phyloP scores from a whole-genome alignment of 192 early-diverging fungal genomes.

The Backusella psychrophila region DNA sequence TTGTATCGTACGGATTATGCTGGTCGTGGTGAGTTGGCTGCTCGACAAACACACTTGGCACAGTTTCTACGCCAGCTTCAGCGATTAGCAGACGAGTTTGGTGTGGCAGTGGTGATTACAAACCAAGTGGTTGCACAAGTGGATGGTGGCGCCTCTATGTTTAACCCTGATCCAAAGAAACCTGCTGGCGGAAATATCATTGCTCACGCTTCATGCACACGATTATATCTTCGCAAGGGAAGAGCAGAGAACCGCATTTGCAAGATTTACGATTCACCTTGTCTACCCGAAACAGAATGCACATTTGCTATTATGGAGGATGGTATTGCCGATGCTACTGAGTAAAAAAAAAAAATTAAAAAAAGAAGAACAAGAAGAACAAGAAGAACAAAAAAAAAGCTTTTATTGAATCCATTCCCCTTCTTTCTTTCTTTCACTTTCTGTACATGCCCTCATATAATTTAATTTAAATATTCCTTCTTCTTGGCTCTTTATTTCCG shows the following conservation, averaged over 20 bases:
- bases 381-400: neutral
- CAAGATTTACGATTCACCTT: slow-evolving; percentile 98
- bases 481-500: neutral
- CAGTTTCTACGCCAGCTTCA: slow-evolving; percentile 84
- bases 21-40: slow-evolving; percentile 93
- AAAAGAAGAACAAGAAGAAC: neutral
- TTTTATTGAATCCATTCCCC: neutral
- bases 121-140: slow-evolving; percentile 97
- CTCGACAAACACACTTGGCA: slow-evolving; percentile 94
- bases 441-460: neutral
- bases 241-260: slow-evolving; percentile 90
- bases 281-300: slow-evolving; percentile 88
- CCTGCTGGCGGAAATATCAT: slow-evolving; percentile 99
- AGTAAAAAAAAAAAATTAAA: slow-evolving; percentile 38
- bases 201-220: slow-evolving; percentile 95
- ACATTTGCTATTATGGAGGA: slow-evolving; percentile 87
- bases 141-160: slow-evolving; percentile 87
- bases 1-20: slow-evolving; percentile 96
- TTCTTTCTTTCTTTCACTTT: neutral
- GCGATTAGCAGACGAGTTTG: slow-evolving; percentile 95
- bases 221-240: slow-evolving; percentile 89
- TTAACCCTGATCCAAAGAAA: slow-evolving; percentile 89
- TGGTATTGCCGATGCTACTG: slow-evolving; percentile 88
- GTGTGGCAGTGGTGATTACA: slow-evolving; percentile 95
- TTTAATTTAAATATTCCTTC: neutral